Percentiles rank a stretch among this genome's conserved stretches.
These are phyloP conservation scores for Macrolepiota albuminosa DNA, from an alignment of 768 basidiomycete species.

Conservation along the genomic window DNA sequence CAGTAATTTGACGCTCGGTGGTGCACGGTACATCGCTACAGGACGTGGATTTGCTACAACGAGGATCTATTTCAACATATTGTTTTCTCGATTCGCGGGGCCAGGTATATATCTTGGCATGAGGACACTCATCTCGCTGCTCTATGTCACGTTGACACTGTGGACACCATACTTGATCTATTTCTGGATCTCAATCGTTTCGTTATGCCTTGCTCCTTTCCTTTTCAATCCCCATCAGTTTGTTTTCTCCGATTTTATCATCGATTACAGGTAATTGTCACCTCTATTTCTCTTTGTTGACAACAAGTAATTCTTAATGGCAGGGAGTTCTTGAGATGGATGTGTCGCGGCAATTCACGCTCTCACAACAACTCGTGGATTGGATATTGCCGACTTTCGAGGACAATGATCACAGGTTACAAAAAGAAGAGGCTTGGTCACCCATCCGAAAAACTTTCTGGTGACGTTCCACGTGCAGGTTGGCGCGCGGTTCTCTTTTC, in stretches of 20 bases:
- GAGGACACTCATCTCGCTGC: conserved; percentile 85
- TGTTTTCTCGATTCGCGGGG: conserved; percentile 98
- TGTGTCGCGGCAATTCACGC: conserved; percentile 96
- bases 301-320: conserved; percentile 11
- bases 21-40: conserved; percentile 97
- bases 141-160: conserved; percentile 88
- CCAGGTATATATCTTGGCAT: conserved; percentile 98
- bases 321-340: conserved; percentile 98
- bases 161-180: conserved; percentile 94
- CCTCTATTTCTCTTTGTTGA: not conserved
- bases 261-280: conserved; percentile 74
- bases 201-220: conserved; percentile 94
- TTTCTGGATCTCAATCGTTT: conserved; percentile 95
- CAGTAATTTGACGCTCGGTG: conserved; percentile 95
- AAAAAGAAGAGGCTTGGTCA: conserved; percentile 97
- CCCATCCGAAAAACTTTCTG: conserved; percentile 95
- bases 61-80: conserved; percentile 88
- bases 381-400: conserved; percentile 95
- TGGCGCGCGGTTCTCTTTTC: conserved; percentile 90
- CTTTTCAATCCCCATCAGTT: conserved; percentile 99
- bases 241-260: conserved; percentile 92
- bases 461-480: conserved; percentile 88
- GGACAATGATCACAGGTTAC: conserved; percentile 99
- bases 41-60: conserved; percentile 98
- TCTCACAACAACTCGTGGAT: conserved; percentile 99